Conservation (phyloP, 2,329 filamentous ascomycete species). For the Sarocladiaceae sp. region DNA sequence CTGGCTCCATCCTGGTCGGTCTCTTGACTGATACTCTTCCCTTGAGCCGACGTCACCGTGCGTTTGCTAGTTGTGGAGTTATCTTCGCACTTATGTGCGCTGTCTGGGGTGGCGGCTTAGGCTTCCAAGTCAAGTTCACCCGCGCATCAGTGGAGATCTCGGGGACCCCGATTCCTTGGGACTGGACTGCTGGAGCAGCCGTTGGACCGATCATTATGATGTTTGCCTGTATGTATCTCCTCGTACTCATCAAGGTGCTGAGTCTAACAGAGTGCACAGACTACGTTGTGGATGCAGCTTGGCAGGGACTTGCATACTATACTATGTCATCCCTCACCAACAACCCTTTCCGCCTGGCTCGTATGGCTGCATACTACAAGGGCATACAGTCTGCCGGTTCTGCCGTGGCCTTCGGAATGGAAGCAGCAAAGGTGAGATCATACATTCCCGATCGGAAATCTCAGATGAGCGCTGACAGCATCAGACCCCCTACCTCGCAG, state of each 20-base stretch:
- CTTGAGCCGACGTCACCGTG: constrained; percentile 55
- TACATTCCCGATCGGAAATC: too few species aligned
- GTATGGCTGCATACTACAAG: constrained; percentile 78
- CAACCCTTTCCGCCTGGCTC: constrained; percentile 67
- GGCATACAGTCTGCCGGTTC: constrained; percentile 73
- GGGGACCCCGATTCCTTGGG: constrained; percentile 19
- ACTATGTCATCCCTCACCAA: constrained; percentile 73
- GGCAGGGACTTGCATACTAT: constrained; percentile 59
- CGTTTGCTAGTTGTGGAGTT: constrained; percentile 51
- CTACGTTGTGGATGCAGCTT: constrained; percentile 22
- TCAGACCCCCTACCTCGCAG: constrained; percentile 20
- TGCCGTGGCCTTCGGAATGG: constrained; percentile 42
- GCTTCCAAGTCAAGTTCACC: constrained; percentile 55
- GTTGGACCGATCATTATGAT: constrained; percentile 21
- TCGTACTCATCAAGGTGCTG: too few species aligned
- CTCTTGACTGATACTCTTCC: constrained; percentile 54
- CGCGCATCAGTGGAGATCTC: constrained; percentile 14
- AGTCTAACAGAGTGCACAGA: constrained; percentile 16
- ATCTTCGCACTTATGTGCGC: constrained; percentile 61
- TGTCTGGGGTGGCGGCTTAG: constrained; percentile 67
- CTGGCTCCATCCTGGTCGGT: constrained; percentile 64
- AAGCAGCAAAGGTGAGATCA: constrained; percentile 23
- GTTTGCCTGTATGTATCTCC: constrained; percentile 15
- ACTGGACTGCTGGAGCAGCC: constrained; percentile 19
- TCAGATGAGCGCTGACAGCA: constrained; percentile 3